Conservation (phyloP, 1,284 basidiomycete genomes). For the Ustilago xerochloae region DNA sequence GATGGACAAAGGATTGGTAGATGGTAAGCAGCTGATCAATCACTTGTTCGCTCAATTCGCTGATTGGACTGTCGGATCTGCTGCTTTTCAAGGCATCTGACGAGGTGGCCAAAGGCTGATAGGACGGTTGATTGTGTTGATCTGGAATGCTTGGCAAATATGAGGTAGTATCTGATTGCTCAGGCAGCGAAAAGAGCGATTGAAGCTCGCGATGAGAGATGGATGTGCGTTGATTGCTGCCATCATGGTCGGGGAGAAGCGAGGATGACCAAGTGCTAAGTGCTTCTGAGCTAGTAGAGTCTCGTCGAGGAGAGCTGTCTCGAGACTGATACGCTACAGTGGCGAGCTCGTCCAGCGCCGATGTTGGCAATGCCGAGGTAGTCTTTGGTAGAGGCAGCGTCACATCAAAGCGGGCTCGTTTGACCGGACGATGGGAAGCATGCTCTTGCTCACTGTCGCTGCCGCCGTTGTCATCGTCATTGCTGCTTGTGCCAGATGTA, state of each 20-base stretch:
- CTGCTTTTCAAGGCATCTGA: neutral
- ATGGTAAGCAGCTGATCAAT: conserved; percentile 11
- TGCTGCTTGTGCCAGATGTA: neutral
- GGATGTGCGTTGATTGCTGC: neutral
- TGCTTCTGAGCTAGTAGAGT: neutral
- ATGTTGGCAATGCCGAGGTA: neutral
- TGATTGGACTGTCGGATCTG: neutral
- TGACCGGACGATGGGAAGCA: neutral
- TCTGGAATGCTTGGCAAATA: neutral
- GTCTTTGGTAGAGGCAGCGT: neutral
- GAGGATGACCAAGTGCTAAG: neutral
- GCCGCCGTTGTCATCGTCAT: neutral
- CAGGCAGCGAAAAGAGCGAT: neutral
- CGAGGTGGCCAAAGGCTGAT: neutral
- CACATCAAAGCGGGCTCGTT: neutral
- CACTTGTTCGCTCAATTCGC: neutral
- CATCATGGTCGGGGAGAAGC: neutral
- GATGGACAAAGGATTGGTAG: conserved; percentile 27
- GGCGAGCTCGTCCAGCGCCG: conserved; percentile 1
- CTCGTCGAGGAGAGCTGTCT: neutral
- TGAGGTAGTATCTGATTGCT: too few relatives aligned
- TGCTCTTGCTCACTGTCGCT: neutral
- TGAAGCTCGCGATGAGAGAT: neutral
- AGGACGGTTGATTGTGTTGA: neutral
- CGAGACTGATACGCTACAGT: conserved; percentile 1